phyloP scores from a whole-genome alignment of 305 asterid genomes.

The Solanum chacoense region DNA sequence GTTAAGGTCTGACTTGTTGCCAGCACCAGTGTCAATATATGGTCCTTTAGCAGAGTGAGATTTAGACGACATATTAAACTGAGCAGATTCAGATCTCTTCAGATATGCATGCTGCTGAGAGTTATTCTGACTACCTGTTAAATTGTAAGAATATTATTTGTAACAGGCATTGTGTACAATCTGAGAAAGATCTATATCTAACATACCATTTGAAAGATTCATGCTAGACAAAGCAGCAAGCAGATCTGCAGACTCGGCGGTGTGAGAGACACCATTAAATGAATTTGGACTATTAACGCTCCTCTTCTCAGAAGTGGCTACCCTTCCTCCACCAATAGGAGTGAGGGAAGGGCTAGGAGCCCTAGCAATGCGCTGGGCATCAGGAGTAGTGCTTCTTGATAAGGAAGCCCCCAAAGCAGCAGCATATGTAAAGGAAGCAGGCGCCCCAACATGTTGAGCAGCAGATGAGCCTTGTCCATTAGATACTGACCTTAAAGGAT shows the following conservation, averaged over 20 bases:
- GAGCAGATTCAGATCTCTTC: slow-evolving; percentile 41
- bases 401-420: slow-evolving; percentile 69
- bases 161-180: slow-evolving; percentile 33
- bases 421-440: slow-evolving; percentile 67
- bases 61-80: slow-evolving; percentile 17
- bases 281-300: slow-evolving; percentile 39
- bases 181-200: slow-evolving; percentile 27
- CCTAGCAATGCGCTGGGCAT: slow-evolving; percentile 58
- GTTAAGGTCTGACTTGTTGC: slow-evolving; percentile 30
- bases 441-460: slow-evolving; percentile 33
- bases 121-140: slow-evolving; percentile 55
- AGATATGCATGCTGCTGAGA: slow-evolving; percentile 41
- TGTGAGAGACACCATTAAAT: slow-evolving; percentile 34
- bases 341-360: slow-evolving; percentile 76
- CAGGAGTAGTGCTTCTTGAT: slow-evolving; percentile 82
- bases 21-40: slow-evolving; percentile 26
- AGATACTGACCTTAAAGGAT: slow-evolving; percentile 28
- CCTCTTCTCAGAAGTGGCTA: slow-evolving; percentile 38
- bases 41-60: slow-evolving; percentile 21
- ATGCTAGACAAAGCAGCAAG: slow-evolving; percentile 55
- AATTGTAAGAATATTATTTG: slow-evolving; percentile 28
- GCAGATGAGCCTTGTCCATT: slow-evolving; percentile 37
- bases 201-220: slow-evolving; percentile 52
- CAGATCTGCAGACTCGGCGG: slow-evolving; percentile 46
- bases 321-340: slow-evolving; percentile 69